Evolutionary conservation across 1,284 basidiomycete species (phyloP).

Genomic region (Testicularia cyperi): DNA sequence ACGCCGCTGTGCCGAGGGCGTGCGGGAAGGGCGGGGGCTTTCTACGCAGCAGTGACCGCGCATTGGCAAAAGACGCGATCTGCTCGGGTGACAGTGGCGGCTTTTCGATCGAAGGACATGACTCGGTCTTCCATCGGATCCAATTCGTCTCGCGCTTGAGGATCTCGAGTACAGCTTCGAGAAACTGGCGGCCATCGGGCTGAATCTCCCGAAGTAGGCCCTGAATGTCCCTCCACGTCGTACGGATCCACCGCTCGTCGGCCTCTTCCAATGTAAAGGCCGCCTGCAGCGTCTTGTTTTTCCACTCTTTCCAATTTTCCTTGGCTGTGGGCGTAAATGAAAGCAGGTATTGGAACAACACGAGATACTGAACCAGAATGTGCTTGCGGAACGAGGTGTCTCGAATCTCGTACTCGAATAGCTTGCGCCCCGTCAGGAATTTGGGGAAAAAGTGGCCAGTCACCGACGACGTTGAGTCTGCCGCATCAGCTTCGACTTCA

Average conservation of each 20-base stretch:
- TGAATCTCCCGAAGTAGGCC: conserved; percentile 44
- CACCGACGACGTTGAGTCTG: too few species aligned
- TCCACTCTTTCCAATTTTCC: conserved; percentile 65
- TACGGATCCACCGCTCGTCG: conserved; percentile 53
- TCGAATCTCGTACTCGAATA: conserved; percentile 81
- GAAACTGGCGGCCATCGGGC: conserved; percentile 42
- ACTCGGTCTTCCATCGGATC: conserved; percentile 55
- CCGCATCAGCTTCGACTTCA: conserved; percentile 9
- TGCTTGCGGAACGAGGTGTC: conserved; percentile 88
- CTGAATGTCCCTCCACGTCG: conserved; percentile 48
- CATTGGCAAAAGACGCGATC: conserved; percentile 25
- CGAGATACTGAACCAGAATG: conserved; percentile 80
- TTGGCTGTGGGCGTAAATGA: conserved; percentile 74
- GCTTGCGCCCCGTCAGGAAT: conserved; percentile 79
- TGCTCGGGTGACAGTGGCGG: conserved; percentile 32
- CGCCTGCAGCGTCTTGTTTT: conserved; percentile 48
- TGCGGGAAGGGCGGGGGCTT: conserved; percentile 27
- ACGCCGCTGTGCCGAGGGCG: conserved; percentile 52
- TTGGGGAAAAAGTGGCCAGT: conserved; percentile 82
- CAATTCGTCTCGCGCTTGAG: conserved; percentile 48
- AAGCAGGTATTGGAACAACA: conserved; percentile 76
- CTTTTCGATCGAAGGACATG: conserved; percentile 52
- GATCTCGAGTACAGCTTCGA: conserved; percentile 41
- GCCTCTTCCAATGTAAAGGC: conserved; percentile 35
- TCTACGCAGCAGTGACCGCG: conserved; percentile 15